Evolutionary conservation across 768 basidiomycete species (phyloP).

Genomic region (Trametes cinnabarina): DNA sequence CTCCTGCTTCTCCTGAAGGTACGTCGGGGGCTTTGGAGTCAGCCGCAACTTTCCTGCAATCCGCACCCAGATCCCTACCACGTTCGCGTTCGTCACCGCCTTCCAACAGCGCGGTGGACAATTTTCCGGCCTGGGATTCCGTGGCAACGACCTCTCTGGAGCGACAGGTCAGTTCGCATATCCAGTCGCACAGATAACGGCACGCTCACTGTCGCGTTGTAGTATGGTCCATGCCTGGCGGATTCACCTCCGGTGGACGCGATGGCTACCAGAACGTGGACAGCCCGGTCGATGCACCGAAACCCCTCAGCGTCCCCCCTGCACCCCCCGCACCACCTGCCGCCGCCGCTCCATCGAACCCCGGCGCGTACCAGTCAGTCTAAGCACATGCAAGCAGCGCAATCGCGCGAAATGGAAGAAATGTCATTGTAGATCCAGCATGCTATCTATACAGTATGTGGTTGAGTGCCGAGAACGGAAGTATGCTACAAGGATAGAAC

Average conservation of each 20-base stretch:
- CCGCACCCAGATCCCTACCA: constrained; percentile 35
- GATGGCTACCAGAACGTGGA: constrained; percentile 40
- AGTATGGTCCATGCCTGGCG: constrained; percentile 48
- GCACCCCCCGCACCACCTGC: constrained; percentile 20
- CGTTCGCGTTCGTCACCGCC: constrained; percentile 32
- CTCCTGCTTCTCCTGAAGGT: constrained; percentile 40
- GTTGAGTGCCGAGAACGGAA: not conserved
- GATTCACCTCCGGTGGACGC: constrained; percentile 34
- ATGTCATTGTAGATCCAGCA: not conserved
- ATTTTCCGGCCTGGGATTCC: constrained; percentile 33
- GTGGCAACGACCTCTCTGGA: constrained; percentile 33
- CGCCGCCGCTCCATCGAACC: constrained; percentile 14
- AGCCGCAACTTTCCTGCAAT: not conserved
- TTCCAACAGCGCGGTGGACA: constrained; percentile 37
- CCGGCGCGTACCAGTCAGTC: constrained; percentile 35
- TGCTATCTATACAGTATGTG: constrained; percentile 12
- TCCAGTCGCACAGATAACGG: not conserved
- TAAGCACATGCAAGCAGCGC: constrained; percentile 13
- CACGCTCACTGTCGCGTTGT: not conserved
- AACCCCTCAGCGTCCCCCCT: constrained; percentile 25
- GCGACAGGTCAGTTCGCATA: constrained; percentile 30
- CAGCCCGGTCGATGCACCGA: constrained; percentile 27
- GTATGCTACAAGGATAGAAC: constrained; percentile 14
- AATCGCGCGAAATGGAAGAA: not conserved
- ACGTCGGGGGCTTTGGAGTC: not conserved